phyloP scores from a whole-genome alignment of 106 monocot species.

The Dendrobium chrysotoxum region DNA sequence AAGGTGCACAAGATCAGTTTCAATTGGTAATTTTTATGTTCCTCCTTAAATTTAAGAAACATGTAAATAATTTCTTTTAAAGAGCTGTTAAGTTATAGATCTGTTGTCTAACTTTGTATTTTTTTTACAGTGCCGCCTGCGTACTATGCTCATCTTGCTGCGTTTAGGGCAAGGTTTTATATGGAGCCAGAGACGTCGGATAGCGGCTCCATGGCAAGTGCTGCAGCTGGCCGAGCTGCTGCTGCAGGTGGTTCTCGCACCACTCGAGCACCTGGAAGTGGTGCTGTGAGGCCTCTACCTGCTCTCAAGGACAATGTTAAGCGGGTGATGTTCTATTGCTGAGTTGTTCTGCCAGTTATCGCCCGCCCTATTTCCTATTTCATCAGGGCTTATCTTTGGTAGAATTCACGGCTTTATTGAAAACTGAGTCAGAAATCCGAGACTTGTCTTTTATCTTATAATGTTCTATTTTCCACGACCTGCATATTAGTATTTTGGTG shows the following conservation, averaged over 20 bases:
- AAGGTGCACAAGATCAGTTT: slow-evolving; percentile 19
- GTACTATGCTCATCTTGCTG: slow-evolving; percentile 48
- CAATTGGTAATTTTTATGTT: slow-evolving; percentile 10
- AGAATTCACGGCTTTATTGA: too few relatives aligned
- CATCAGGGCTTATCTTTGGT: too few relatives aligned
- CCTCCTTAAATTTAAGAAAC: not conserved
- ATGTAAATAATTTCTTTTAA: too few relatives aligned
- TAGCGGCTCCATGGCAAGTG: slow-evolving; percentile 14
- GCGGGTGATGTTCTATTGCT: slow-evolving; percentile 12
- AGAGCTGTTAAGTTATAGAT: too few relatives aligned
- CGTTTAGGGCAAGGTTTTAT: slow-evolving; percentile 43
- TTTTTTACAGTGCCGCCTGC: slow-evolving; percentile 35
- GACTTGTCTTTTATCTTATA: too few relatives aligned
- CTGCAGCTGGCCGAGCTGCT: slow-evolving; percentile 35
- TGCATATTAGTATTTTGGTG: too few relatives aligned
- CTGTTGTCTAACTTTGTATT: not conserved
- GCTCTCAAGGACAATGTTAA: slow-evolving; percentile 12
- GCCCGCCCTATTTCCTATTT: too few relatives aligned
- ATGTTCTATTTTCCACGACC: too few relatives aligned
- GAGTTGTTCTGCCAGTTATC: not conserved
- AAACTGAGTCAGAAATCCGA: too few relatives aligned
- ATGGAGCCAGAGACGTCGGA: slow-evolving; percentile 26
- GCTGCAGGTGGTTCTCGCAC: not conserved
- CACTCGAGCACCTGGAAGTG: not conserved
- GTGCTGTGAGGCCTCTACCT: slow-evolving; percentile 10